phyloP scores from a whole-genome alignment of 1,139 yeast genomes.

The Saccharomyces hybrid region DNA sequence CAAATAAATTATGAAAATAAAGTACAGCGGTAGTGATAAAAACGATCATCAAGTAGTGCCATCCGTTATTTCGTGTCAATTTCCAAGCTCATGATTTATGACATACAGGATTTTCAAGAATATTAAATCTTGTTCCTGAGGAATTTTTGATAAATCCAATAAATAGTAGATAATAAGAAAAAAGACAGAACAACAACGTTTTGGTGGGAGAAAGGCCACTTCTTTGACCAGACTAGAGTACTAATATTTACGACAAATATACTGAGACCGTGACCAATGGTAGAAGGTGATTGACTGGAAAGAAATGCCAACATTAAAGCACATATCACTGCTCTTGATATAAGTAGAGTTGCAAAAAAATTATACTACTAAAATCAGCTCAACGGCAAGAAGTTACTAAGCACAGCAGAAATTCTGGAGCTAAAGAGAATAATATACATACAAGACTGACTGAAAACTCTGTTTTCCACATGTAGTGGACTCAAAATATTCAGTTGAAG shows the following conservation, averaged over 20 bases:
- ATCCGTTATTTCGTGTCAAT: slow-evolving; percentile 92
- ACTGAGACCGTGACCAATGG: slow-evolving; percentile 36
- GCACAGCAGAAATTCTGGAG: slow-evolving; percentile 79
- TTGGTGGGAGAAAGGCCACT: slow-evolving; percentile 59
- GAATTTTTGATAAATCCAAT: slow-evolving; percentile 70
- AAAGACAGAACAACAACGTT: slow-evolving; percentile 29
- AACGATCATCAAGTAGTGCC: slow-evolving; percentile 41
- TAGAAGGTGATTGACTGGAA: slow-evolving; percentile 48
- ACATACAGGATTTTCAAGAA: slow-evolving; percentile 87
- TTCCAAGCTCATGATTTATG: slow-evolving; percentile 86
- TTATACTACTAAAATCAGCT: slow-evolving; percentile 67
- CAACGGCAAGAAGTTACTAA: slow-evolving; percentile 75
- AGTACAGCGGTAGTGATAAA: slow-evolving; percentile 9
- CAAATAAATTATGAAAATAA: slow-evolving; percentile 18
- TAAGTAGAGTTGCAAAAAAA: slow-evolving; percentile 92
- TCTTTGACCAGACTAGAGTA: slow-evolving; percentile 67
- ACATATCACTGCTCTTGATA: slow-evolving; percentile 82
- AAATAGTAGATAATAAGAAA: slow-evolving; percentile 42
- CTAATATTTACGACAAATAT: slow-evolving; percentile 61
- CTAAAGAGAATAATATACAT: slow-evolving; percentile 77
- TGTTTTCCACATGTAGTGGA: slow-evolving; percentile 66
- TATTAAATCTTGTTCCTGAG: slow-evolving; percentile 60
- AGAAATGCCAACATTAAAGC: slow-evolving; percentile 62
- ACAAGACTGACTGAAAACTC: slow-evolving; percentile 89
- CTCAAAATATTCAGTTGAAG: slow-evolving; percentile 44